Evolutionary conservation across 2,329 filamentous ascomycete genomes (phyloP).

Genomic region (Bipolaris oryzae): DNA sequence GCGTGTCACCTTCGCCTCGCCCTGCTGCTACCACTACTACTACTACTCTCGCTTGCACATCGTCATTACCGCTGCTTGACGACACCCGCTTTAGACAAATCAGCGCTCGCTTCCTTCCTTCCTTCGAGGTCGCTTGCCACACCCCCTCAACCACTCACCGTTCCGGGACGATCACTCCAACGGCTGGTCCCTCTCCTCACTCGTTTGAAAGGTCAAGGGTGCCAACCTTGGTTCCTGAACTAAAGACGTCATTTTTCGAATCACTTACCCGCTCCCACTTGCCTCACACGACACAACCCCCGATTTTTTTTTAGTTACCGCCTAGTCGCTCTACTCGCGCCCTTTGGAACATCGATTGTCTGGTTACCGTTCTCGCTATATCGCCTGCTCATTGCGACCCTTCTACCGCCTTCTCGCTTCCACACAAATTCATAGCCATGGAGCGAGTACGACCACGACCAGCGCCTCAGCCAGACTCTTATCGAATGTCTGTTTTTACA

Average conservation of each 20-base stretch:
- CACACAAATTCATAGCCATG: constrained; percentile 23
- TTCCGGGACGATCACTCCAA: not conserved
- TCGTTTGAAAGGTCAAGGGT: constrained; percentile 10
- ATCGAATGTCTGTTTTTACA: constrained; percentile 44
- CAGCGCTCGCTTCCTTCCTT: not conserved
- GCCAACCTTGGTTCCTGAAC: constrained; percentile 21
- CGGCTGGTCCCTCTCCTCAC: constrained; percentile 2
- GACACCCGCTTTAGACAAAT: constrained; percentile 1
- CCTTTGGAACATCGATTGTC: not conserved
- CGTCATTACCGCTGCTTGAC: constrained; percentile 12
- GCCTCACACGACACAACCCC: not conserved
- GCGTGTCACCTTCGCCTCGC: constrained; percentile 11
- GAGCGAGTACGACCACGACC: constrained; percentile 36
- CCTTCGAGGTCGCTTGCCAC: constrained; percentile 9
- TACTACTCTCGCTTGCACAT: constrained; percentile 8
- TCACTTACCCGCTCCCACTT: constrained; percentile 9
- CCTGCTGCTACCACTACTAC: constrained; percentile 1
- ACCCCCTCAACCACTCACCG: not conserved
- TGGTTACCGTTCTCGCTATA: constrained; percentile 4
- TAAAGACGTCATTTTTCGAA: constrained; percentile 31
- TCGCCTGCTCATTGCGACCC: constrained; percentile 16
- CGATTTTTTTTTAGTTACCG: not conserved
- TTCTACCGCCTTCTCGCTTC: not conserved
- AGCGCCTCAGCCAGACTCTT: constrained; percentile 22
- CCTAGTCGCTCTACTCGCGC: constrained; percentile 1